phyloP scores from a whole-genome alignment of 108 stramenopile species.

The Fistulifera pelliculosa region DNA sequence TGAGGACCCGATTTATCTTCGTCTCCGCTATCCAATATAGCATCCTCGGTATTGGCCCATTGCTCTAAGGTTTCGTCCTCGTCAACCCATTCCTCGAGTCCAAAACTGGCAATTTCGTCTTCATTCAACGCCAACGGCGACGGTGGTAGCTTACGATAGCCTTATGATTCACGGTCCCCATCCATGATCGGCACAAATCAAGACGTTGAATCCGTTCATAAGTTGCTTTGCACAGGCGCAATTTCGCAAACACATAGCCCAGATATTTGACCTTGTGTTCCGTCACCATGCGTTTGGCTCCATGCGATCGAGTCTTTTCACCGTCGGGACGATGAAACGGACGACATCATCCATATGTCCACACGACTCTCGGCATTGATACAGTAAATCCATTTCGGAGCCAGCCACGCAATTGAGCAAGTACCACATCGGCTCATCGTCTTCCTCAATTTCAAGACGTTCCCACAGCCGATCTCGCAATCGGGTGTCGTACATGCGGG shows the following conservation, averaged over 20 bases:
- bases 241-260: conserved; percentile 80
- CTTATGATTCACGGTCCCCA: conserved; percentile 77
- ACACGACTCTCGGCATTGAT: conserved; percentile 37
- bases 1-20: conserved; percentile 26
- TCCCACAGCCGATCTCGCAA: conserved; percentile 7
- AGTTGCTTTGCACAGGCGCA: conserved; percentile 47
- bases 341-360: conserved; percentile 30
- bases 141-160: conserved; percentile 69
- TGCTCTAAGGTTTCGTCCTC: conserved; percentile 39
- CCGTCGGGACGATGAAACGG: conserved; percentile 64
- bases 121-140: conserved; percentile 57
- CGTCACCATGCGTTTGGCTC: conserved; percentile 71
- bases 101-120: conserved; percentile 71
- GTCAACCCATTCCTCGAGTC: conserved; percentile 67
- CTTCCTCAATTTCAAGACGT: conserved; percentile 56
- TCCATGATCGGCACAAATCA: conserved; percentile 71
- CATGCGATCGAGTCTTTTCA: conserved; percentile 50
- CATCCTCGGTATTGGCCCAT: conserved; percentile 32
- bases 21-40: conserved; percentile 9
- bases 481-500: background rate
- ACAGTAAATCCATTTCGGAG: conserved; percentile 55
- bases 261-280: conserved; percentile 73
- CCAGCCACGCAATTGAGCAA: conserved; percentile 78
- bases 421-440: conserved; percentile 66
- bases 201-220: conserved; percentile 66